Percentiles rank a stretch among this genome's conserved stretches.
phyloP scores from a whole-genome alignment of 352 stramenopile species.

The Pythium aquatile region DNA sequence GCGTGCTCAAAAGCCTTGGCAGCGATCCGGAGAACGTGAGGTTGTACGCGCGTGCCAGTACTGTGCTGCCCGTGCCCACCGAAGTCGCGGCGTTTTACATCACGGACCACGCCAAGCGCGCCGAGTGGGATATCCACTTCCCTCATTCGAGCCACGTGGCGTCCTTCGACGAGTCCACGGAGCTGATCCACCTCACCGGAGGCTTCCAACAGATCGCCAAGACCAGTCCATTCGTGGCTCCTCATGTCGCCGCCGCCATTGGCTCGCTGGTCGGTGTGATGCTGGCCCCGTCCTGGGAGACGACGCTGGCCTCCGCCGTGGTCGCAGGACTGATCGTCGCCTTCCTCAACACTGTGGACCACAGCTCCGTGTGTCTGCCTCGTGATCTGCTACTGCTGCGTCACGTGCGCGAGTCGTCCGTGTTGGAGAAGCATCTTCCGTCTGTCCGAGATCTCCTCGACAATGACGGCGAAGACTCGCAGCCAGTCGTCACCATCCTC shows the following conservation, averaged over 20 bases:
- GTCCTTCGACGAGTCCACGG: constrained; percentile 71
- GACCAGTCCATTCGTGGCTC: constrained; percentile 50
- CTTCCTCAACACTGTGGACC: constrained; percentile 51
- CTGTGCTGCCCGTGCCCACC: constrained; percentile 61
- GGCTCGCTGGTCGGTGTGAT: constrained; percentile 45
- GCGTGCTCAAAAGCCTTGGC: constrained; percentile 62
- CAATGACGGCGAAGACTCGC: constrained; percentile 38
- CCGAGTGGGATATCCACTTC: constrained; percentile 82
- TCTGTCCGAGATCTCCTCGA: constrained; percentile 40
- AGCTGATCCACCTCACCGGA: constrained; percentile 67
- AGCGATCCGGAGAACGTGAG: constrained; percentile 36
- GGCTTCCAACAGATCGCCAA: constrained; percentile 41
- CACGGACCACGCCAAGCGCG: constrained; percentile 59
- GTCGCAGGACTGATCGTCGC: constrained; percentile 49
- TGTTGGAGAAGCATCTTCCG: constrained; percentile 36
- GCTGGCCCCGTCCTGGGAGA: constrained; percentile 44
- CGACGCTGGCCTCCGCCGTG: constrained; percentile 45
- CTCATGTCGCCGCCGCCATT: constrained; percentile 43
- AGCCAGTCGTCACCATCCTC: constrained; percentile 68
- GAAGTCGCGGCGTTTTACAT: constrained; percentile 67
- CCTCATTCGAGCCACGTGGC: constrained; percentile 57
- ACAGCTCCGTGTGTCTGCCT: constrained; percentile 44
- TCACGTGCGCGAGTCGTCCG: constrained; percentile 66
- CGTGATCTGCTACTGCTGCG: constrained; percentile 74
- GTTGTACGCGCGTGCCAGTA: constrained; percentile 57